A percentile compares a stretch with the other conserved stretches of the same genome.
These are phyloP conservation scores for Pichia sp. DNA, from an alignment of 1,139 yeast genomes.

Conservation along the genomic window DNA sequence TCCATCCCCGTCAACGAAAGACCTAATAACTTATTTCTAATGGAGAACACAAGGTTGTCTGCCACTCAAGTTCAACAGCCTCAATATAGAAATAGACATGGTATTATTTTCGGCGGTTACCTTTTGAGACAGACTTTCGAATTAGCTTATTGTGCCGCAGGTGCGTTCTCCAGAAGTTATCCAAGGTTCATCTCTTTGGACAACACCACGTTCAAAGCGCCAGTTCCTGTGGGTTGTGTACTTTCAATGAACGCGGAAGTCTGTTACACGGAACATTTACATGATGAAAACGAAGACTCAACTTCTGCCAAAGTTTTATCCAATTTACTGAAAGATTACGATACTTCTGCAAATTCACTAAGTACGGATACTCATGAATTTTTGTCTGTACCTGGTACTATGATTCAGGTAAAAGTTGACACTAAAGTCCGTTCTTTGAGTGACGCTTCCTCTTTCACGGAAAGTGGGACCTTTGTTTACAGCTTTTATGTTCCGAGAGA, in stretches of 20 bases:
- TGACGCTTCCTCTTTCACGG: conserved; percentile 55
- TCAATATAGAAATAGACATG: conserved; percentile 89
- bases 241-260: conserved; percentile 75
- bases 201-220: conserved; percentile 85
- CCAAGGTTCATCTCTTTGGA: conserved; percentile 89
- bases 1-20: conserved; percentile 23
- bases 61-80: conserved; percentile 93
- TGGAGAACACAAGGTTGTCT: conserved; percentile 65
- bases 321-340: conserved; percentile 37
- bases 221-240: conserved; percentile 93
- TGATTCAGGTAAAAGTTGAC: conserved; percentile 84
- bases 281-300: conserved; percentile 36
- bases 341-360: conserved; percentile 52
- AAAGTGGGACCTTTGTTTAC: conserved; percentile 83
- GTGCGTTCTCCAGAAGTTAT: conserved; percentile 75
- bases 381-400: conserved; percentile 75
- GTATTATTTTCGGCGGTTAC: conserved; percentile 94
- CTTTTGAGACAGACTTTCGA: conserved; percentile 88
- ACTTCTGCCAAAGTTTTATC: conserved; percentile 35
- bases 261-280: conserved; percentile 76
- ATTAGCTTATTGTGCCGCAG: conserved; percentile 87
- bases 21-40: conserved; percentile 51
- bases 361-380: conserved; percentile 54
- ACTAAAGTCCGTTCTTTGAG: conserved; percentile 63
- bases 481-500: conserved; percentile 80